Conservation (phyloP, 1,284 basidiomycete genomes). For the Ceraceosorus guamensis region DNA sequence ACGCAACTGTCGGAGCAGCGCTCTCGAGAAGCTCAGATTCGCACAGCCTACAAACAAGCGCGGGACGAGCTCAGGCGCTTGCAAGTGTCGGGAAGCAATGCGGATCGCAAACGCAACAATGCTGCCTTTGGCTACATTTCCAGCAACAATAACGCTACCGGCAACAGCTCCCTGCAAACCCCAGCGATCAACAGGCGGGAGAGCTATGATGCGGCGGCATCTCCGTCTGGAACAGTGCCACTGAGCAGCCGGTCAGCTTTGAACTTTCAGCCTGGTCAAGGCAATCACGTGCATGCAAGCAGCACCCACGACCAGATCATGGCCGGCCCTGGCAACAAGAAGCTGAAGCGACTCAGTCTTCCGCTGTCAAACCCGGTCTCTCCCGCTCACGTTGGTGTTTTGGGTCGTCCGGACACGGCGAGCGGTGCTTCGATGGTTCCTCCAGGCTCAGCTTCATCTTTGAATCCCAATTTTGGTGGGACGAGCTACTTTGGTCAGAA, state of each 20-base stretch:
- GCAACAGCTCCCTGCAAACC: background rate
- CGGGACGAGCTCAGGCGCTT: slow-evolving; percentile 34
- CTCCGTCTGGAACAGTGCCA: too few relatives aligned
- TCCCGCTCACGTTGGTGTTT: background rate
- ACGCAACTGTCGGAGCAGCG: slow-evolving; percentile 22
- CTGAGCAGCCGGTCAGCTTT: too few relatives aligned
- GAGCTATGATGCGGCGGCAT: too few relatives aligned
- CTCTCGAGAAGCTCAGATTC: slow-evolving; percentile 28
- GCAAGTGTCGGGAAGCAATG: slow-evolving; percentile 11
- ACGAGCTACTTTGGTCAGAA: too few relatives aligned
- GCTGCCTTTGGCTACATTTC: background rate
- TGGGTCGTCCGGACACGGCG: background rate
- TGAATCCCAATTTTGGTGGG: too few relatives aligned
- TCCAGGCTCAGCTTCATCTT: too few relatives aligned
- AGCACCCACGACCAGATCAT: too few relatives aligned
- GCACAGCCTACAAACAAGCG: slow-evolving; percentile 28
- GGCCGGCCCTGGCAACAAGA: background rate
- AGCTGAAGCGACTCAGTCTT: slow-evolving; percentile 24
- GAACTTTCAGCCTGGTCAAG: too few relatives aligned
- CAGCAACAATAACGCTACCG: too few relatives aligned
- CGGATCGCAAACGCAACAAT: slow-evolving; percentile 15
- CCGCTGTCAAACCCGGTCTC: slow-evolving; percentile 7
- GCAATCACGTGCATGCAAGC: too few relatives aligned
- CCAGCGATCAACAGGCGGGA: background rate
- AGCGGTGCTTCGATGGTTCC: too few relatives aligned